Percentiles rank a stretch among this genome's conserved stretches.
These are phyloP conservation scores for Spergularia marina DNA, from an alignment of 148 eudicot species.

Conservation along the genomic window DNA sequence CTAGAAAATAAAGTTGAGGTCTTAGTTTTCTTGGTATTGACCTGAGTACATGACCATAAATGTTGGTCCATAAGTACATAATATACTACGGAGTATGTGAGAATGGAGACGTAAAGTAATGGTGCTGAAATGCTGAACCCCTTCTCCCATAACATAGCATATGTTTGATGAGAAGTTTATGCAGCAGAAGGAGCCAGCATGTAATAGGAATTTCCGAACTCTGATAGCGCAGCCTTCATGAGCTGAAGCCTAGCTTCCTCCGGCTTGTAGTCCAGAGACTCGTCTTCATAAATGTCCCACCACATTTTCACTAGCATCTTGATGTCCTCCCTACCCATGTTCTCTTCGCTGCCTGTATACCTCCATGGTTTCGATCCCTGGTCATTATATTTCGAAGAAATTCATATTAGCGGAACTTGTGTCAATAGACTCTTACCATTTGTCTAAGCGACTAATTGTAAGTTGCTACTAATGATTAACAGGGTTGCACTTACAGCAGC, in stretches of 20 bases:
- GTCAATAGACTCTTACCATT: background rate
- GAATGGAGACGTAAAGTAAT: too few relatives aligned
- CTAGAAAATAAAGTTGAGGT: too few relatives aligned
- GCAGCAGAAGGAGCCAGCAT: constrained; percentile 34
- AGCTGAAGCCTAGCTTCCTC: constrained; percentile 18
- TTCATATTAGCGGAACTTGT: background rate
- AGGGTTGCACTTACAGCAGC: constrained; percentile 41
- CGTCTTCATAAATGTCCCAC: constrained; percentile 67
- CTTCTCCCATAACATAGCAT: too few relatives aligned
- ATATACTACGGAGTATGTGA: too few relatives aligned
- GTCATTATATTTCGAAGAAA: background rate
- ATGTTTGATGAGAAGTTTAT: background rate
- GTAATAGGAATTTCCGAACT: constrained; percentile 10
- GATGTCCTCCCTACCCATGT: constrained; percentile 66
- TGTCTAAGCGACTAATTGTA: background rate
- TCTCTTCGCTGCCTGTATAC: constrained; percentile 63
- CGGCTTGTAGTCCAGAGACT: constrained; percentile 40
- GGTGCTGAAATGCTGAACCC: too few relatives aligned
- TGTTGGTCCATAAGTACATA: too few relatives aligned
- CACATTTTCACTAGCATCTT: constrained; percentile 60
- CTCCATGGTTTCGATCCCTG: constrained; percentile 86
- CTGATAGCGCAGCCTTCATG: constrained; percentile 21
- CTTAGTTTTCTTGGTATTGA: too few relatives aligned
- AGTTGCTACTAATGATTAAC: background rate
- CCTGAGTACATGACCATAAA: too few relatives aligned